Evolutionary conservation across 202 grass and related monocot species (phyloP).

Genomic region (Zoysia matrella): DNA sequence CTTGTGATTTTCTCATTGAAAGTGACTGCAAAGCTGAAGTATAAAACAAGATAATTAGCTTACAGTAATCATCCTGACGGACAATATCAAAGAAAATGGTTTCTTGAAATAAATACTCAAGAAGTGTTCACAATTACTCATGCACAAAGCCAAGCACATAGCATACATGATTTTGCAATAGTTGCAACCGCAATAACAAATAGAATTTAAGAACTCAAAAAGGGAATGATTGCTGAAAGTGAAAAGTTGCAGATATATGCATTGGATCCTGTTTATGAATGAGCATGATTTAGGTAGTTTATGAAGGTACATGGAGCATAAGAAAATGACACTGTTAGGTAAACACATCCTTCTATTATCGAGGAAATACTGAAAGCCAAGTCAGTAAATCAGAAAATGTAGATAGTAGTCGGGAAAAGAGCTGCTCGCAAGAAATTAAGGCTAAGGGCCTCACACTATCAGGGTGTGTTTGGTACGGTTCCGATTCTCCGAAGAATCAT

Average conservation of each 20-base stretch:
- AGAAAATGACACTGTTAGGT: neutral
- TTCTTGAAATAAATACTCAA: conserved; percentile 1
- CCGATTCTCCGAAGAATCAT: no score
- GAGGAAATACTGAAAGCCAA: neutral
- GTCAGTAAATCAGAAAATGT: neutral
- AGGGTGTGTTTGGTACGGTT: no score
- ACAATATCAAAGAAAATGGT: neutral
- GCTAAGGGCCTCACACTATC: neutral
- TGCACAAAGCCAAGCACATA: neutral
- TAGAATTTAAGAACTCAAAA: neutral
- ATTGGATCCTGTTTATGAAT: neutral
- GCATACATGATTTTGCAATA: neutral
- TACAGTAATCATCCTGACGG: neutral
- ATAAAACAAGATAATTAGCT: conserved; percentile 34
- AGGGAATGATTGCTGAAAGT: neutral
- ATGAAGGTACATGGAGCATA: conserved; percentile 5
- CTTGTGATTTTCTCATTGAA: conserved; percentile 93
- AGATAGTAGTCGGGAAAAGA: neutral
- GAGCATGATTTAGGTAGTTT: conserved; percentile 18
- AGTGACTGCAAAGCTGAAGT: conserved; percentile 82
- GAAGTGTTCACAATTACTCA: neutral
- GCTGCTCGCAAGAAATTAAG: neutral
- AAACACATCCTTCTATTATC: neutral
- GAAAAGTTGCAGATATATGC: neutral
- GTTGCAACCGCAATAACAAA: neutral